Conservation (phyloP, 1,139 yeast species). For the Chernovozyma aurita region DNA sequence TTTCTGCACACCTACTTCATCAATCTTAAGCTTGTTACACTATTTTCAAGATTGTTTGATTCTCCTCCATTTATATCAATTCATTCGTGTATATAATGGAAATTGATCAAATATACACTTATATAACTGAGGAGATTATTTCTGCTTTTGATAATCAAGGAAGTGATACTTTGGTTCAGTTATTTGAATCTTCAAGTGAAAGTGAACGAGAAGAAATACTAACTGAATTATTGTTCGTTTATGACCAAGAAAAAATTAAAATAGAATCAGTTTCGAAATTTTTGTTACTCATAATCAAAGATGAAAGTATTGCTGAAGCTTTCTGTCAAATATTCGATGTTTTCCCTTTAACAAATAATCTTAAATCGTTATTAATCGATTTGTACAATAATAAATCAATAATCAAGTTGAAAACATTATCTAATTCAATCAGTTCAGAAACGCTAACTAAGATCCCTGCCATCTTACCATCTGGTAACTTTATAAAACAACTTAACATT, state of each 20-base stretch:
- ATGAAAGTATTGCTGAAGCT: slow-evolving; percentile 30
- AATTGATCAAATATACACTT: neutral
- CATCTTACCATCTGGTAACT: slow-evolving; percentile 34
- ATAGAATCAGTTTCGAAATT: slow-evolving; percentile 23
- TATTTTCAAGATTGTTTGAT: too few relatives aligned
- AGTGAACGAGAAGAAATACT: slow-evolving; percentile 22
- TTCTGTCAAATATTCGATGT: slow-evolving; percentile 46
- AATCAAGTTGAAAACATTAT: slow-evolving; percentile 36
- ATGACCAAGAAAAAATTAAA: slow-evolving; percentile 23
- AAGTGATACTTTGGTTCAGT: slow-evolving; percentile 24
- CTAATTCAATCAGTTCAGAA: slow-evolving; percentile 31
- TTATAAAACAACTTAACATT: slow-evolving; percentile 39
- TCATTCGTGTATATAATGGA: too few relatives aligned
- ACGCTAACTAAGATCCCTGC: slow-evolving; percentile 29
- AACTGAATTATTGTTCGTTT: slow-evolving; percentile 34
- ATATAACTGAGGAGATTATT: slow-evolving; percentile 25
- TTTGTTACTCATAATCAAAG: slow-evolving; percentile 25
- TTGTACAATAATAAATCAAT: slow-evolving; percentile 21
- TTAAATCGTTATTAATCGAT: slow-evolving; percentile 25
- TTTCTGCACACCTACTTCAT: neutral
- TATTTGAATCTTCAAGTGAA: slow-evolving; percentile 20
- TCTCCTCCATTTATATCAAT: neutral
- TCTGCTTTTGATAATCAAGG: slow-evolving; percentile 27
- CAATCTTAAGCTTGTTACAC: neutral
- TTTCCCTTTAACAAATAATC: slow-evolving; percentile 30